Evolutionary conservation across 78 protist species (phyloP), one percentile per base, ranked within the genome.

Genomic region (Acrasis kona): DNA sequence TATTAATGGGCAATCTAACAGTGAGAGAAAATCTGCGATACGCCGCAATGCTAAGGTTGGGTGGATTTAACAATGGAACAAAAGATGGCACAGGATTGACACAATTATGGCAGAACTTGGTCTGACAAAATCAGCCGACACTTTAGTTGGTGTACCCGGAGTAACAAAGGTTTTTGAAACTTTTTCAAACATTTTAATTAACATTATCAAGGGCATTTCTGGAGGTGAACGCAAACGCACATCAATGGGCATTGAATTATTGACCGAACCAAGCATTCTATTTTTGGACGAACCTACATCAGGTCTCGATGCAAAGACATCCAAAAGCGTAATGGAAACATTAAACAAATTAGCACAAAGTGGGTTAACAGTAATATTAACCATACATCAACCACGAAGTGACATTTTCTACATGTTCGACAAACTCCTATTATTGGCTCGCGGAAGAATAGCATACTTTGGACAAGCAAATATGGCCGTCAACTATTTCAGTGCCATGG

Each of bases 221-320:
- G 94, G 93, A 28, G 94, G 94, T 7, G 94, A 90, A 65, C 27
- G 79, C 39, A 81, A 85, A 58, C 66, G 94, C 2, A 72, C 70
- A 10, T 38, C 80, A 12, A 69, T 85, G 12, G 93, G 80, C 41
- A 78, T 85, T 29, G 85, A 84, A 69, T 41, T 90, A 58, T 0
- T 73, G 27, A 35, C 67, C 12, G 1, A 70, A 38, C 90, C 92
- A 4, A 0, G 32, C 5, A 5, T 86, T 28, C 36, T 90, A 31
- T 76, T 92, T 68, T 74, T 91, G 61, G 96, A 91, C 68, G 96
- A 90, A 78, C 90, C 89, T n/a, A 88, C 92, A 28, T n/a, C n/a
- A 2, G 91, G 91, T 27, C 72, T 88, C 27, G 89, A 87, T 72
- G 10, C 84, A 30, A 70, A 69, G 38, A 73, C 81, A 5, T 81